Conservation (phyloP, 192 early-diverging fungal species). For the Linnemannia elongata region DNA sequence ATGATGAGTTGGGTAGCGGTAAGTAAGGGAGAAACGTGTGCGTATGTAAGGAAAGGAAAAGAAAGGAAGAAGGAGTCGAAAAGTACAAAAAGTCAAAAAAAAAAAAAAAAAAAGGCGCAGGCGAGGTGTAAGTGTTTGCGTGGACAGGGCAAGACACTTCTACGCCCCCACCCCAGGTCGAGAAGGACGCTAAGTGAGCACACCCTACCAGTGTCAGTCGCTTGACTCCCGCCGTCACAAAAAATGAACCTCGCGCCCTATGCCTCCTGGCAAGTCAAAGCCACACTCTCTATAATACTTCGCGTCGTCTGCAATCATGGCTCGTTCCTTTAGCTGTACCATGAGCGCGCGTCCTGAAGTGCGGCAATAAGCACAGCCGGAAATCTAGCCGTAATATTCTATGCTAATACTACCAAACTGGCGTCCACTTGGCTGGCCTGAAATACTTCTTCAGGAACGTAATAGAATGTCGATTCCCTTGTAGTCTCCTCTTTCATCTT, state of each 20-base stretch:
- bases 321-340: too few relatives aligned
- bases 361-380: too few relatives aligned
- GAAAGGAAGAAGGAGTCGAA: background rate
- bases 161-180: background rate
- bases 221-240: background rate
- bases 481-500: background rate
- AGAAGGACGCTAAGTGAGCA: background rate
- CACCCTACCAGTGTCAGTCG: background rate
- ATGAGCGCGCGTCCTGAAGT: too few relatives aligned
- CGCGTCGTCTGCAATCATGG: background rate
- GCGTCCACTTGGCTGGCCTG: background rate
- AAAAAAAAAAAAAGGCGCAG: constrained; percentile 24
- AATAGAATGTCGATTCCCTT: constrained; percentile 28
- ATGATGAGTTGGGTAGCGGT: background rate
- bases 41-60: background rate
- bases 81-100: background rate
- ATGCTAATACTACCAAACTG: too few relatives aligned
- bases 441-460: background rate
- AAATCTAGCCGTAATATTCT: too few relatives aligned
- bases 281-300: too few relatives aligned
- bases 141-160: background rate
- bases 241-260: background rate
- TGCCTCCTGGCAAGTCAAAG: background rate
- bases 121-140: constrained; percentile 12
- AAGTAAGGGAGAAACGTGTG: background rate